Percentiles rank a stretch among this genome's conserved stretches.
phyloP scores from a whole-genome alignment of 1,284 basidiomycete species.

The Agaricales sp. region DNA sequence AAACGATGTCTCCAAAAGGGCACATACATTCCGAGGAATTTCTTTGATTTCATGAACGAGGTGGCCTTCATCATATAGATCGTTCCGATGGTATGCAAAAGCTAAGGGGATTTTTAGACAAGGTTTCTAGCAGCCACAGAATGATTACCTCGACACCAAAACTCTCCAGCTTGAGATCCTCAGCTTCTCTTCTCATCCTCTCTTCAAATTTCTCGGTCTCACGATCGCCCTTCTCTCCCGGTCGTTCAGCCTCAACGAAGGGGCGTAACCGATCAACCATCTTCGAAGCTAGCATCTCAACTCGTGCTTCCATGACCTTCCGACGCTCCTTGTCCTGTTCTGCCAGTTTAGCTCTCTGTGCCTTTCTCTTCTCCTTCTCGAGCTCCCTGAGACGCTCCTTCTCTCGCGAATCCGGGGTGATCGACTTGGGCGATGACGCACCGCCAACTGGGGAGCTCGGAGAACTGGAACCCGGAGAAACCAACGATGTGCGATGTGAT shows the following conservation, averaged over 20 bases:
- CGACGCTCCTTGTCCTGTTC: constrained; percentile 74
- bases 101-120: constrained; percentile 24
- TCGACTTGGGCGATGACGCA: constrained; percentile 5
- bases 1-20: constrained; percentile 1
- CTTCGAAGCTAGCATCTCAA: constrained; percentile 66
- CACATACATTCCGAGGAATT: constrained; percentile 80
- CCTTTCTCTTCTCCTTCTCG: constrained; percentile 39
- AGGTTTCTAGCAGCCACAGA: constrained; percentile 6
- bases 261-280: constrained; percentile 78
- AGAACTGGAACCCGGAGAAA: constrained; percentile 2
- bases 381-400: constrained; percentile 13
- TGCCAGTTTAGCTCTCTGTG: constrained; percentile 77
- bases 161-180: constrained; percentile 95
- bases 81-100: constrained; percentile 78
- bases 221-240: constrained; percentile 78
- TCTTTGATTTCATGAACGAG: constrained; percentile 85
- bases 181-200: constrained; percentile 79
- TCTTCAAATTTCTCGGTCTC: constrained; percentile 76
- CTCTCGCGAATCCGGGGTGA: constrained; percentile 4
- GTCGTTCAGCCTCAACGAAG: constrained; percentile 81
- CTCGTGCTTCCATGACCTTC: constrained; percentile 71
- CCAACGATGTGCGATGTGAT: not conserved
- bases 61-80: constrained; percentile 92
- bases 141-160: constrained; percentile 85
- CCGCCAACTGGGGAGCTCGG: constrained; percentile 5